Evolutionary conservation across 345 rosid genomes (phyloP), one percentile per base, ranked within the genome.

Genomic region (Melaleuca alternifolia): DNA sequence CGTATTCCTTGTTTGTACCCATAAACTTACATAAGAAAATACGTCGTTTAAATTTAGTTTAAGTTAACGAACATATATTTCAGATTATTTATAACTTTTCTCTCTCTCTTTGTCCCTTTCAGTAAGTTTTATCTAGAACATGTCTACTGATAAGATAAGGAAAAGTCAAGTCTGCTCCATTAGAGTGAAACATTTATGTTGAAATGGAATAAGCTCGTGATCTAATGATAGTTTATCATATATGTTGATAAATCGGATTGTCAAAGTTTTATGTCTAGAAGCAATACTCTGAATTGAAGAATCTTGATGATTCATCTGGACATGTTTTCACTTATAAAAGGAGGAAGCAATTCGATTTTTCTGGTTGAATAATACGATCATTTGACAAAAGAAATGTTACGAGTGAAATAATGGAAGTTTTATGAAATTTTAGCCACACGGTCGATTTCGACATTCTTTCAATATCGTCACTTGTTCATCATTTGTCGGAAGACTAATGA

Each of bases 361-460:
- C 20, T 20, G 24, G 4, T 54, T 9, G 24, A 54, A 54, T 20
- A 23, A 21, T 4, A 54, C 61, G 3, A 21, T 54, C 11, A 23
- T 23, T 54, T 54, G n/a, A 23, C 11, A 23, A 9, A 54, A 54
- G 61, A 54, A 51, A 3, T 51, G 16, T 6, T 3, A 41, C 4
- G 3, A 4, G 4, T 41, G 10, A 50, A 4, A 3, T 2, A 0
- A 56, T 1, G 26, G 11, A 0, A 10, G 5, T 56, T 56, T 3
- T 56, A 11, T 2, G 14, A 57, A 57, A 57, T 6, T n/a, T 24
- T 57, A 26, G 62, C 26, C 2, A n/a, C 10, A 24, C 10, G 23
- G 24, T 2, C 28, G 11, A 56, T n/a, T 65, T 8, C 1, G 2
- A 71, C 33, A 7, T 71, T 33, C 11, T 33, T 71, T 18, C 48